These are phyloP conservation scores for Podochytrium sp. DNA, from an alignment of 192 early-diverging fungal genomes.

Conservation along the genomic window DNA sequence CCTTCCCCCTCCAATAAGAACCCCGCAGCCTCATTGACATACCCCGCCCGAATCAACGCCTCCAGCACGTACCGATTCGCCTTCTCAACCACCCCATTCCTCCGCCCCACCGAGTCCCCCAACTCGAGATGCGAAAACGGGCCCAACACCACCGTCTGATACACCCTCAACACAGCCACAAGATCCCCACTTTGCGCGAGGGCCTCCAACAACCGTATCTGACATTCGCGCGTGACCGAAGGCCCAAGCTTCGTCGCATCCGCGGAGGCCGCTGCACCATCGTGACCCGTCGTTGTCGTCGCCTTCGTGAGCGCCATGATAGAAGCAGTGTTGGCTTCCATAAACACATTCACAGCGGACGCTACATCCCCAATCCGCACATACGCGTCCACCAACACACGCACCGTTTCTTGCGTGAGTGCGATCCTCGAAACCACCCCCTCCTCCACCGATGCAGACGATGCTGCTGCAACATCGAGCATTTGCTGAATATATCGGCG, in stretches of 20 bases:
- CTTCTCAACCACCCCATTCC: too few relatives aligned
- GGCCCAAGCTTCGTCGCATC: background rate
- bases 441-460: background rate
- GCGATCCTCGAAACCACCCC: background rate
- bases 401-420: background rate
- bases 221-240: background rate
- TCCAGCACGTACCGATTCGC: background rate
- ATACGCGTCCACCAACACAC: background rate
- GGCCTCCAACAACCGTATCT: background rate
- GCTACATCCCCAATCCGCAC: constrained; percentile 11
- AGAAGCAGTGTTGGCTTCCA: background rate
- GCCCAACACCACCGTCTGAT: background rate
- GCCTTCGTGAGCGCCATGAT: background rate
- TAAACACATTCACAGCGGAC: background rate
- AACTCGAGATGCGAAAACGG: background rate
- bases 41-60: background rate
- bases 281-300: background rate
- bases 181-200: background rate
- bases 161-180: background rate
- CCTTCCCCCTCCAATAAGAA: background rate
- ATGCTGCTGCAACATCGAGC: background rate
- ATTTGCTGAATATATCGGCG: constrained; percentile 15
- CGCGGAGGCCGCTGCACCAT: too few relatives aligned
- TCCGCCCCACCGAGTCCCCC: background rate
- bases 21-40: background rate